A percentile compares a stretch with the other conserved stretches of the same genome.
Evolutionary conservation across 1,139 yeast species (phyloP).

Genomic region (Diutina siamensis): DNA sequence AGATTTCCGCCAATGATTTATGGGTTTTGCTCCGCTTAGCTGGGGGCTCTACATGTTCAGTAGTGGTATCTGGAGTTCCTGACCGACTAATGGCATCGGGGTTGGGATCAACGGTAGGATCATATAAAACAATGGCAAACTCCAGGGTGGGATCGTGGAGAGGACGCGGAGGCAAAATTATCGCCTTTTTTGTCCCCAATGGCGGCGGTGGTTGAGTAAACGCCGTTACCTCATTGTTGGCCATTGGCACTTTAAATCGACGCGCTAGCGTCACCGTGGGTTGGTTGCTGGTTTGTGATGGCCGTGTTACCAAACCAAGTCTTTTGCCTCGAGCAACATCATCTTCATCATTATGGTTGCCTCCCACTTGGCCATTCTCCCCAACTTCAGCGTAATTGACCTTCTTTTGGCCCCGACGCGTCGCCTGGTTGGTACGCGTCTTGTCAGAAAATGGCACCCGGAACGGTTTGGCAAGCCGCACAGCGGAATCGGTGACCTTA

Average conservation of each 20-base stretch:
- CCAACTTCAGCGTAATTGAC: slow-evolving; percentile 10
- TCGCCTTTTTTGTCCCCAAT: slow-evolving; percentile 65
- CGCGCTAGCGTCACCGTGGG: background rate
- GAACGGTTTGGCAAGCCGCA: slow-evolving; percentile 29
- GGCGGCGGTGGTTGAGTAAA: slow-evolving; percentile 46
- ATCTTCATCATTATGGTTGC: background rate
- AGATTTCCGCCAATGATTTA: slow-evolving; percentile 65
- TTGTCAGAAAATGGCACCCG: slow-evolving; percentile 28
- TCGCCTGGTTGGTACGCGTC: slow-evolving; percentile 8
- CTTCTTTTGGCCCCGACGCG: slow-evolving; percentile 11
- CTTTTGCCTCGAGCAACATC: background rate
- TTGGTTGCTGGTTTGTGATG: background rate
- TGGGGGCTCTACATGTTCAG: slow-evolving; percentile 14
- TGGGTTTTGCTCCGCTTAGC: slow-evolving; percentile 32
- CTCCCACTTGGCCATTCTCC: background rate
- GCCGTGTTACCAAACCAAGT: background rate
- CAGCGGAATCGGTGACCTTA: slow-evolving; percentile 23
- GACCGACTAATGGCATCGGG: slow-evolving; percentile 17
- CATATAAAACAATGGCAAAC: slow-evolving; percentile 88
- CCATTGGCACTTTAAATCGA: background rate
- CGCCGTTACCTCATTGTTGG: background rate
- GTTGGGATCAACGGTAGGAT: slow-evolving; percentile 77
- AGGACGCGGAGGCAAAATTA: slow-evolving; percentile 72
- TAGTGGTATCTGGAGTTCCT: background rate
- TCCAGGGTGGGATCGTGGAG: slow-evolving; percentile 90